Conservation (phyloP, 164 flowering plant genomes). For the Nymphaea thermarum region DNA sequence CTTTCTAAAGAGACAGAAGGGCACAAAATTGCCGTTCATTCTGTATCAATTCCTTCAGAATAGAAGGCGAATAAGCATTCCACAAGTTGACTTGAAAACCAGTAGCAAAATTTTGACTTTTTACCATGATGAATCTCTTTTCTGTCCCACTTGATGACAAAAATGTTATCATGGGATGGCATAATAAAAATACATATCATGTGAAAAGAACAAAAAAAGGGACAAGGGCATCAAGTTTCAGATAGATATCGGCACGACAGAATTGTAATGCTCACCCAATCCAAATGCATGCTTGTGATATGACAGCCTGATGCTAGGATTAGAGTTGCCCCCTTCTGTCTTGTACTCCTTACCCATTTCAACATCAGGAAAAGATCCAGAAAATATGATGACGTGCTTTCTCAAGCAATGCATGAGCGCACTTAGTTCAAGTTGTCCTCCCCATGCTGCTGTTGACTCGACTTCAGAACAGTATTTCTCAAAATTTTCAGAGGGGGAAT, state of each 20-base stretch:
- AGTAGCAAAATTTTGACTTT: not conserved
- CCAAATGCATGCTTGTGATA: conserved; percentile 89
- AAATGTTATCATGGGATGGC: not conserved
- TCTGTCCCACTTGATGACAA: not conserved
- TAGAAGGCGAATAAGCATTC: too few species aligned
- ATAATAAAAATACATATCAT: not conserved
- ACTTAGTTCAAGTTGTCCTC: conserved; percentile 89
- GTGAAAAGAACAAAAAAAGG: not conserved
- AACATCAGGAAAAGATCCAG: conserved; percentile 90
- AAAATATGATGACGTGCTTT: conserved; percentile 65
- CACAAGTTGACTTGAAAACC: too few species aligned
- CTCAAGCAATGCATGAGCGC: conserved; percentile 77
- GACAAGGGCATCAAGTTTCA: not conserved
- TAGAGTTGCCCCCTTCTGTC: conserved; percentile 18
- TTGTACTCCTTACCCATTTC: conserved; percentile 96
- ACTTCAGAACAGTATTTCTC: conserved; percentile 71
- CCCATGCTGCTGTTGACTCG: conserved; percentile 88
- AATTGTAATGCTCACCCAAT: conserved; percentile 95
- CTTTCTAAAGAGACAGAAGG: too few species aligned
- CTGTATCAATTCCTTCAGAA: not conserved
- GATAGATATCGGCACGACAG: conserved; percentile 34
- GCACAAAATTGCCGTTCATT: not conserved
- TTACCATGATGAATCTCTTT: not conserved
- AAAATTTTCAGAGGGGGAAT: conserved; percentile 40
- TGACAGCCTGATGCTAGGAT: conserved; percentile 51